Percentiles rank a stretch among this genome's conserved stretches.
phyloP scores from a whole-genome alignment of 306 rosid genomes.

The Begonia masoniana region DNA sequence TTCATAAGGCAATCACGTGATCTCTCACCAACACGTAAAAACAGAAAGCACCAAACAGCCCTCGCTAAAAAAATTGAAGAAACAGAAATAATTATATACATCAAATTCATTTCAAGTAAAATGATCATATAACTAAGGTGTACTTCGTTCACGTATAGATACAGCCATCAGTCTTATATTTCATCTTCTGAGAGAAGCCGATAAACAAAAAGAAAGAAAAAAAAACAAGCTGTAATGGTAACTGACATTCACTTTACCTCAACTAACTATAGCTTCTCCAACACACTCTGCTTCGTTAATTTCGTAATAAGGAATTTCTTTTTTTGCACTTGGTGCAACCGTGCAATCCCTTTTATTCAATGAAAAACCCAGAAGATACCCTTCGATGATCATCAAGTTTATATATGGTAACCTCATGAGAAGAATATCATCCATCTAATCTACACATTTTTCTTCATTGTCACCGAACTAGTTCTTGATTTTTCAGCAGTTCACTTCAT shows the following conservation, averaged over 20 bases:
- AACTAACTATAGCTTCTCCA: slow-evolving; percentile 17
- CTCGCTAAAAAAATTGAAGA: not conserved
- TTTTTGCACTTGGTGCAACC: slow-evolving; percentile 10
- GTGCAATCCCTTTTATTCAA: slow-evolving; percentile 16
- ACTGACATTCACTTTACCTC: slow-evolving; percentile 10
- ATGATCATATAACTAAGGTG: not conserved
- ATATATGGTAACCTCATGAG: not conserved
- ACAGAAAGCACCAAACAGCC: too few species aligned
- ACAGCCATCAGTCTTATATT: not conserved
- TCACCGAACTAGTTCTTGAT: not conserved
- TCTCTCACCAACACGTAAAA: too few species aligned
- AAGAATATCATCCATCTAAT: too few species aligned
- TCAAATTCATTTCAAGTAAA: not conserved
- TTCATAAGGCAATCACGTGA: too few species aligned
- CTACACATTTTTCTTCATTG: too few species aligned
- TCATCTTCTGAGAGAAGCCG: not conserved
- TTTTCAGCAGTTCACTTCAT: slow-evolving; percentile 11
- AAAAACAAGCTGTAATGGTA: not conserved
- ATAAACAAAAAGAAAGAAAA: not conserved
- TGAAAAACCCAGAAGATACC: slow-evolving; percentile 5
- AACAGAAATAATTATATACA: not conserved
- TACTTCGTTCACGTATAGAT: not conserved
- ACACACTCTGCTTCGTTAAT: slow-evolving; percentile 11
- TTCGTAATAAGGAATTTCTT: slow-evolving; percentile 18
- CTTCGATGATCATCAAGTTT: not conserved